These are phyloP conservation scores for Plasmodium billcollinsi DNA, from an alignment of 169 alveolate genomes.

Conservation along the genomic window DNA sequence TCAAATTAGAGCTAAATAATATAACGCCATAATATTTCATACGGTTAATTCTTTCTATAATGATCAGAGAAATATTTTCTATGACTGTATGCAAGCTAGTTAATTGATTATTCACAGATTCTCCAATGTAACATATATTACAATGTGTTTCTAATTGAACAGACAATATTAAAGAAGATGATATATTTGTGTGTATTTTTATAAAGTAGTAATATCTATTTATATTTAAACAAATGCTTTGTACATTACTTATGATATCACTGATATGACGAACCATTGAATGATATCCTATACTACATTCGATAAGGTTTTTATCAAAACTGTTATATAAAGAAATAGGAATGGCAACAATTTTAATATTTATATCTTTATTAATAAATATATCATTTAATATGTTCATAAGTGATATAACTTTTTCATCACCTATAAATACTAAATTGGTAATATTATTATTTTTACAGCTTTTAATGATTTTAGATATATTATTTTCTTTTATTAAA, in stretches of 20 bases:
- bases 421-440: constrained; percentile 51
- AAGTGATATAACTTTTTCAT: constrained; percentile 39
- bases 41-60: constrained; percentile 35
- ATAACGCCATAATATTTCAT: constrained; percentile 31
- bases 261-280: constrained; percentile 29
- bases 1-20: constrained; percentile 46
- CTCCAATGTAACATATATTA: constrained; percentile 47
- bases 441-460: constrained; percentile 24
- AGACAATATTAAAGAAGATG: constrained; percentile 22
- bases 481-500: constrained; percentile 6
- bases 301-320: constrained; percentile 25
- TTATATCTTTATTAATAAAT: constrained; percentile 15
- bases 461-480: constrained; percentile 1
- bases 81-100: constrained; percentile 5
- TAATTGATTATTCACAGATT: constrained; percentile 16
- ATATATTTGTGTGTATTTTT: constrained; percentile 29
- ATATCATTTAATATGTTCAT: constrained; percentile 54
- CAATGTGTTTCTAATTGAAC: constrained; percentile 54
- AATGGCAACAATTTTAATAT: constrained; percentile 25
- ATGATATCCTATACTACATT: constrained; percentile 57
- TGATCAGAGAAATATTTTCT: constrained; percentile 10
- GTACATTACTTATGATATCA: constrained; percentile 33
- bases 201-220: constrained; percentile 25
- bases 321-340: constrained; percentile 53
- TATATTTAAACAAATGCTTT: constrained; percentile 16